Evolutionary conservation across 169 alveolate species (phyloP), one percentile per base, ranked within the genome.

Genomic region (Blepharisma undulans): DNA sequence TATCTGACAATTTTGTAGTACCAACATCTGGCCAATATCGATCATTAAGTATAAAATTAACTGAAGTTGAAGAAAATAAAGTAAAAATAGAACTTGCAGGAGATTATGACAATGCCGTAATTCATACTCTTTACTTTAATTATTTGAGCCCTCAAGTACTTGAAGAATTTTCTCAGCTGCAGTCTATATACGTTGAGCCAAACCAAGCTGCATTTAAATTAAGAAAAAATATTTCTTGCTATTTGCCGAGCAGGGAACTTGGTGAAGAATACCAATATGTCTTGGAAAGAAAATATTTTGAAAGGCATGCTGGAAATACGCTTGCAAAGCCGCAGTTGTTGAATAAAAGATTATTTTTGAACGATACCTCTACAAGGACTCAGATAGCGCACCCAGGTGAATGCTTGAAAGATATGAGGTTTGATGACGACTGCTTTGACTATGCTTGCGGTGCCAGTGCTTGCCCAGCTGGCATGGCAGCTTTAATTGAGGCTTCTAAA

Each of bases 191-290:
- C n/a, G 1, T 21, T 21, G 78, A 21, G 22, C 48, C 5, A 60
- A 22, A 22, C 25, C 29, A 72, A 21, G 36, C 33, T 1, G 29
- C 74, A 1, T 78, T 78, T 32, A 21, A 32, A 22, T 82, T 82
- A 21, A 22, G 25, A 77, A 60, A 32, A 36, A 4, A 82, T 1
- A 77, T 88, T 94, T 89, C 91, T 85, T 33, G 79, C 18, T 95
- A 90, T 86, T 82, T 92, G 88, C 80, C 92, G 33, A 87, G 92
- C 76, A 91, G 94, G 84, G 86, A 87, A 60, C 84, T 95, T 27
- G 93, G 92, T 77, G 95, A 95, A 79, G 97, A 95, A 60, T 87
- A 76, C 82, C 92, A 95, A 93, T 95, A 95, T 80, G 96, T 95
- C 5, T 92, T 95, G 90, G 96, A 95, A 72, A 87, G 97, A 79